These are phyloP conservation scores for Lepiota brunneoincarnata DNA, from an alignment of 768 basidiomycete species.

Conservation along the genomic window DNA sequence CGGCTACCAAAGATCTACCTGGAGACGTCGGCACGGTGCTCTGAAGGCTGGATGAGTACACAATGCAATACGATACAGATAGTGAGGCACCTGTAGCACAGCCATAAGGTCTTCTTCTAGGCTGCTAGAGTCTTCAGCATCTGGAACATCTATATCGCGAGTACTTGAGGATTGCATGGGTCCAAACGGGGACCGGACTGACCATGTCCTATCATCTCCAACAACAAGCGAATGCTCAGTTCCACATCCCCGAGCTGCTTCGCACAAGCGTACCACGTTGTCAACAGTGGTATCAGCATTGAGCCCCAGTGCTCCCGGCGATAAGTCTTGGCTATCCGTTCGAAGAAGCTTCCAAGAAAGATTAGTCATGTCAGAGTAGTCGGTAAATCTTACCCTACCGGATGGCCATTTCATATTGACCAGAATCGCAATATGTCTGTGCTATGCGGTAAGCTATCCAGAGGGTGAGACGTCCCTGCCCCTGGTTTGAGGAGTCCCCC, in stretches of 20 bases:
- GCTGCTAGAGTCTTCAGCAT: slow-evolving; percentile 44
- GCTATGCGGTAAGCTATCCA: slow-evolving; percentile 92
- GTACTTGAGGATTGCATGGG: background rate
- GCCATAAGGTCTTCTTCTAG: slow-evolving; percentile 73
- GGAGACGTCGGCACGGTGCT: slow-evolving; percentile 64
- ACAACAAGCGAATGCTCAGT: slow-evolving; percentile 66
- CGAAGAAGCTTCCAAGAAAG: slow-evolving; percentile 73
- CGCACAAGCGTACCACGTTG: slow-evolving; percentile 82
- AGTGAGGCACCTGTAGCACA: slow-evolving; percentile 57
- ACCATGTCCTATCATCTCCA: slow-evolving; percentile 87
- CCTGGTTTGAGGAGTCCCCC: slow-evolving; percentile 30
- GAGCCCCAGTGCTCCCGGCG: slow-evolving; percentile 79
- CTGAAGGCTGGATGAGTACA: slow-evolving; percentile 31
- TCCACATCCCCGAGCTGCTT: slow-evolving; percentile 77
- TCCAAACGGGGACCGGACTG: slow-evolving; percentile 16
- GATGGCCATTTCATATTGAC: slow-evolving; percentile 85
- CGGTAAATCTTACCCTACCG: slow-evolving; percentile 46
- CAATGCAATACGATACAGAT: background rate
- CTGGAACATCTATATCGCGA: slow-evolving; percentile 27
- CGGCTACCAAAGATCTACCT: slow-evolving; percentile 57
- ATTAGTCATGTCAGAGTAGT: background rate
- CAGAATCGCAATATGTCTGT: slow-evolving; percentile 74
- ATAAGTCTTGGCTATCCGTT: slow-evolving; percentile 87
- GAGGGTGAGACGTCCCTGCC: slow-evolving; percentile 80
- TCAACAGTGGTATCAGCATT: slow-evolving; percentile 71